Evolutionary conservation across 805 yeast genomes (phyloP).

Genomic region (Ogataea nakhonphanomensis): DNA sequence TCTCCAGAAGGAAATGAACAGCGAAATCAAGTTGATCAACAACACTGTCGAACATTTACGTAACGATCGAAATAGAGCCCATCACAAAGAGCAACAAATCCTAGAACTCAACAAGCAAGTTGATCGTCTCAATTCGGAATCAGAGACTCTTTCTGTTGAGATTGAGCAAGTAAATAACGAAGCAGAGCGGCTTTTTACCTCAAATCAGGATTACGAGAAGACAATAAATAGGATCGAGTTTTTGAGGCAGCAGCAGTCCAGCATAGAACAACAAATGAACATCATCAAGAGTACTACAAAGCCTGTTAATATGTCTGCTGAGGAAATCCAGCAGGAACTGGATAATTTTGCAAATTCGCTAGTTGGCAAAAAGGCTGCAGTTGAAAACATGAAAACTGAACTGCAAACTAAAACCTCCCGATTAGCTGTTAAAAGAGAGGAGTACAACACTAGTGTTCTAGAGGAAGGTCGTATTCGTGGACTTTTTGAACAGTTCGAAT

Average conservation of each 20-base stretch:
- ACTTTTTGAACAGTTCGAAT: constrained; percentile 23
- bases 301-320: constrained; percentile 42
- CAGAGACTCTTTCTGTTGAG: constrained; percentile 44
- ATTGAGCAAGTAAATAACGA: constrained; percentile 53
- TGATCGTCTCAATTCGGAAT: constrained; percentile 43
- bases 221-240: constrained; percentile 62
- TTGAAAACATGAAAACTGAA: constrained; percentile 12
- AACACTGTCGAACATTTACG: constrained; percentile 76
- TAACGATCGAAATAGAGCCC: constrained; percentile 71
- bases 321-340: constrained; percentile 37
- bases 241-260: constrained; percentile 43
- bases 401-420: constrained; percentile 16
- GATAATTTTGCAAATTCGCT: constrained; percentile 38
- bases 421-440: constrained; percentile 26
- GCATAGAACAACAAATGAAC: constrained; percentile 47
- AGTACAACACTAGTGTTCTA: constrained; percentile 39
- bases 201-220: constrained; percentile 79
- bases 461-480: constrained; percentile 54
- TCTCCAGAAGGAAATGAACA: constrained; percentile 71
- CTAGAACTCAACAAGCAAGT: constrained; percentile 42
- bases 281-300: constrained; percentile 48
- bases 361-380: constrained; percentile 23
- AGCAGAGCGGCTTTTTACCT: constrained; percentile 61
- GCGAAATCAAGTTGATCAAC: constrained; percentile 70
- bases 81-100: constrained; percentile 48